Evolutionary conservation across 106 monocot genomes (phyloP).

Genomic region (Apostasia shenzhenica): DNA sequence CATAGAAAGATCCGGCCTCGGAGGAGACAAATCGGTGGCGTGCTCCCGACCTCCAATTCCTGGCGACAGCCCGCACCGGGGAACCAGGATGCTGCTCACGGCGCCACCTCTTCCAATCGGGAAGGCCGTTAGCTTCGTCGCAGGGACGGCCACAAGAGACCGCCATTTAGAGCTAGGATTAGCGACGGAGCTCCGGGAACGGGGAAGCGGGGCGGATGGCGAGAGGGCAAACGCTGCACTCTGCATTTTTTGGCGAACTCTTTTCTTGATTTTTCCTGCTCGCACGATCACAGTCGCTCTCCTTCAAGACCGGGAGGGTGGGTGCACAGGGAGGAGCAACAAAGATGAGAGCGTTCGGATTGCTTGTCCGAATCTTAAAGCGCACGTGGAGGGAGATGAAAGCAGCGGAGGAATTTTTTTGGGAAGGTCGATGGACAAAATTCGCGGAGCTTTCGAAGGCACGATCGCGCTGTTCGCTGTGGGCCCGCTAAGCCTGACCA

Average conservation of each 20-base stretch:
- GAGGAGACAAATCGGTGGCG: neutral
- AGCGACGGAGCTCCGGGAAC: conserved; percentile 4
- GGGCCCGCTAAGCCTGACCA: too few relatives aligned
- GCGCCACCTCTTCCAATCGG: neutral
- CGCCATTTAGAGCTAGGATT: conserved; percentile 10
- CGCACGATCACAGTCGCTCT: too few relatives aligned
- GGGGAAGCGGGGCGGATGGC: conserved; percentile 12
- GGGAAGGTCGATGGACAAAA: too few relatives aligned
- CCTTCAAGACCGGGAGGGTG: too few relatives aligned
- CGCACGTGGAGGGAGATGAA: too few relatives aligned
- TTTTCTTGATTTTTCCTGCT: too few relatives aligned
- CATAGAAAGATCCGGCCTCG: neutral
- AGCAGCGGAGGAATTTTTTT: too few relatives aligned
- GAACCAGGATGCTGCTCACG: neutral
- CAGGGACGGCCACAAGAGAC: neutral
- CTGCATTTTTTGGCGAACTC: conserved; percentile 9
- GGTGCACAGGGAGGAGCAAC: too few relatives aligned
- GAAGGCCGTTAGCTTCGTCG: neutral
- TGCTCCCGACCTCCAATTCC: conserved; percentile 1
- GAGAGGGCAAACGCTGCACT: conserved; percentile 26
- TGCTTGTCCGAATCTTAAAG: too few relatives aligned
- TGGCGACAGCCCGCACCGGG: neutral
- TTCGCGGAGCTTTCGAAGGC: too few relatives aligned
- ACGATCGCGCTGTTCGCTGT: too few relatives aligned
- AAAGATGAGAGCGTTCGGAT: too few relatives aligned